Conservation (phyloP, 2,329 filamentous ascomycete species). For the Aureobasidium sp. region DNA sequence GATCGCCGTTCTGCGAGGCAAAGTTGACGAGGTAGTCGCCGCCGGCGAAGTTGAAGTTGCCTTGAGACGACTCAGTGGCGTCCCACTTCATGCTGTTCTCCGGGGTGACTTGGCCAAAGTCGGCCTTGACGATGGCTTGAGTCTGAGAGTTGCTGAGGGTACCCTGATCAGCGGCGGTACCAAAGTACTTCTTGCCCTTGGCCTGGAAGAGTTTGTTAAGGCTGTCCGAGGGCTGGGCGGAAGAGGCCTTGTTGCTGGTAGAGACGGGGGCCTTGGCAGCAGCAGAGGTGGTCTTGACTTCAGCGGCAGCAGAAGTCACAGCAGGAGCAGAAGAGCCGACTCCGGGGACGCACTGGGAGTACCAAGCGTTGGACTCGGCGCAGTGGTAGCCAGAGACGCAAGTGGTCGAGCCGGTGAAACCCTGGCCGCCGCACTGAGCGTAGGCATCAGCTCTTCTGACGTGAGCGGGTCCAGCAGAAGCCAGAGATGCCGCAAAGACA, state of each 20-base stretch:
- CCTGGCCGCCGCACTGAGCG: slow-evolving; percentile 27
- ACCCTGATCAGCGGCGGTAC: slow-evolving; percentile 50
- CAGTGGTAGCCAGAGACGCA: slow-evolving; percentile 33
- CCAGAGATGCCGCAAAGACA: slow-evolving; percentile 10
- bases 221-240: slow-evolving; percentile 29
- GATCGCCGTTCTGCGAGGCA: slow-evolving; percentile 49
- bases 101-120: slow-evolving; percentile 59
- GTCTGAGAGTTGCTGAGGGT: slow-evolving; percentile 45
- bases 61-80: slow-evolving; percentile 42
- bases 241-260: slow-evolving; percentile 4
- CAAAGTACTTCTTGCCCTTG: slow-evolving; percentile 60
- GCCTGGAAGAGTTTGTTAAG: slow-evolving; percentile 52
- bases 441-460: slow-evolving; percentile 5
- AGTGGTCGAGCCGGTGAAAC: slow-evolving; percentile 31
- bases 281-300: neutral
- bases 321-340: neutral
- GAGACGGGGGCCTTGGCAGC: slow-evolving; percentile 9
- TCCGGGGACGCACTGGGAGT: slow-evolving; percentile 28
- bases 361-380: slow-evolving; percentile 29
- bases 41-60: slow-evolving; percentile 49
- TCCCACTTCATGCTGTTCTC: slow-evolving; percentile 71
- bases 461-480: slow-evolving; percentile 6
- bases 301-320: neutral
- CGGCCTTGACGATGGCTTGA: slow-evolving; percentile 50
- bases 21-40: slow-evolving; percentile 56